phyloP scores from a whole-genome alignment of 139 green algal genomes.

The Picochlorum sp. region DNA sequence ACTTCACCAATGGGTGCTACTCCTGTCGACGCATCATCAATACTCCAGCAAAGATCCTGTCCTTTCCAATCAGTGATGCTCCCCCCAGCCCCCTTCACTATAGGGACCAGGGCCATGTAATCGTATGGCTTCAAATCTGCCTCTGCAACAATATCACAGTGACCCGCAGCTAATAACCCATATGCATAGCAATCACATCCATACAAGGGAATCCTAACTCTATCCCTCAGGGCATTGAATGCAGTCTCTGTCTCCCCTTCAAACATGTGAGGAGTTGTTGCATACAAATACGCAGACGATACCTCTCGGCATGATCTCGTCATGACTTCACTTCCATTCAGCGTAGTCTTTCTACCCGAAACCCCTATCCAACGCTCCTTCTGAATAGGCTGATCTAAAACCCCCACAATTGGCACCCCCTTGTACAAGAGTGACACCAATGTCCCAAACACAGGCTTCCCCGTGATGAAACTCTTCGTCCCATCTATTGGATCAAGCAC shows the following conservation, averaged over 20 bases:
- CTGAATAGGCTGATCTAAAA: constrained; percentile 92
- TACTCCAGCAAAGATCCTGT: constrained; percentile 34
- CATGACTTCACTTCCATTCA: constrained; percentile 73
- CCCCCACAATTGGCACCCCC: constrained; percentile 80
- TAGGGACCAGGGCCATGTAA: constrained; percentile 92
- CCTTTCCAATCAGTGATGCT: constrained; percentile 90
- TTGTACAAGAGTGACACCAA: constrained; percentile 84
- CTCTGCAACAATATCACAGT: constrained; percentile 85
- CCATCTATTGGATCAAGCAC: constrained; percentile 98
- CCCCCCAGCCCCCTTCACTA: constrained; percentile 89
- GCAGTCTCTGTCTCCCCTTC: constrained; percentile 36
- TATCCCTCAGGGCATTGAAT: constrained; percentile 64
- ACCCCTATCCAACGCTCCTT: constrained; percentile 89
- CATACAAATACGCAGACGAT: constrained; percentile 59
- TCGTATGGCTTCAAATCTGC: constrained; percentile 95
- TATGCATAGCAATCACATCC: constrained; percentile 99
- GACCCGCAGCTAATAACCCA: constrained; percentile 80
- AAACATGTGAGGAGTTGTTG: constrained; percentile 94
- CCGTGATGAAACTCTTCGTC: constrained; percentile 99
- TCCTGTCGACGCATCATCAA: constrained; percentile 6
- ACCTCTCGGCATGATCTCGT: constrained; percentile 32
- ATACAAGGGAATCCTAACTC: constrained; percentile 76
- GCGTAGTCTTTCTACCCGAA: constrained; percentile 57
- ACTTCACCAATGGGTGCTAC: constrained; percentile 63
- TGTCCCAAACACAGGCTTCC: constrained; percentile 95